A percentile compares a stretch with the other conserved stretches of the same genome.
These are phyloP conservation scores for Globisporangium middletonii DNA, from an alignment of 352 stramenopile genomes.

Conservation along the genomic window DNA sequence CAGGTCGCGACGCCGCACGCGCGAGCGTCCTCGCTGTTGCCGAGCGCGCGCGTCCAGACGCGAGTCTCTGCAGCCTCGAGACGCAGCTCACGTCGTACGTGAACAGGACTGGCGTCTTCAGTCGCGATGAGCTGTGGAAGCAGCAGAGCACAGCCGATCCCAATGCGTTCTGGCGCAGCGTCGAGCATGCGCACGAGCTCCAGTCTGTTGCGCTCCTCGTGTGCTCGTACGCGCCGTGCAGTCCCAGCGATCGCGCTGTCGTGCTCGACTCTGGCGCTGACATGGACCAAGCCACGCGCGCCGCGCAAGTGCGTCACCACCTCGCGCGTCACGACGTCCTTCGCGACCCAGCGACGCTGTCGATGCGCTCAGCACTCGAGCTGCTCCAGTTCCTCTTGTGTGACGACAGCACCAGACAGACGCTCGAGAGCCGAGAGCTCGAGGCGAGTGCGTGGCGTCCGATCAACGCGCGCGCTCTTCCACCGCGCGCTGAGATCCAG, in stretches of 20 bases:
- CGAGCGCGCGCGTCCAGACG: background rate
- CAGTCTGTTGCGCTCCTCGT: constrained; percentile 10
- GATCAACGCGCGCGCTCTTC: background rate
- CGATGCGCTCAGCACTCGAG: background rate
- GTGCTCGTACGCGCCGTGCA: constrained; percentile 8
- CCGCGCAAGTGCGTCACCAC: constrained; percentile 10
- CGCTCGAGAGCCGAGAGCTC: background rate
- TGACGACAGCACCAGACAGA: background rate
- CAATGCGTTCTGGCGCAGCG: constrained; percentile 8
- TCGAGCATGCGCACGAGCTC: constrained; percentile 8
- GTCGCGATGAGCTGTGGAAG: background rate
- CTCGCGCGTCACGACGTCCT: constrained; percentile 2
- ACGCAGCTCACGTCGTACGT: constrained; percentile 7
- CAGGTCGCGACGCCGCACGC: constrained; percentile 1
- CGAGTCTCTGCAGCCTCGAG: background rate
- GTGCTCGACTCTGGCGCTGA: background rate
- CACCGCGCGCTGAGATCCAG: background rate
- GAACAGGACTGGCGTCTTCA: constrained; percentile 4
- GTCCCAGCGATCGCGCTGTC: background rate
- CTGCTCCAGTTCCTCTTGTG: constrained; percentile 7
- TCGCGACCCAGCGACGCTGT: background rate
- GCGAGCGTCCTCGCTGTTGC: constrained; percentile 2
- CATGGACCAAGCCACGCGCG: constrained; percentile 2
- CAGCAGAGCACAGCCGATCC: constrained; percentile 1
- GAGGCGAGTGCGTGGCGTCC: background rate